Percentiles rank a stretch among this genome's conserved stretches.
phyloP scores from a whole-genome alignment of 495 filamentous ascomycete species.

The Aspergillus funiculosus region DNA sequence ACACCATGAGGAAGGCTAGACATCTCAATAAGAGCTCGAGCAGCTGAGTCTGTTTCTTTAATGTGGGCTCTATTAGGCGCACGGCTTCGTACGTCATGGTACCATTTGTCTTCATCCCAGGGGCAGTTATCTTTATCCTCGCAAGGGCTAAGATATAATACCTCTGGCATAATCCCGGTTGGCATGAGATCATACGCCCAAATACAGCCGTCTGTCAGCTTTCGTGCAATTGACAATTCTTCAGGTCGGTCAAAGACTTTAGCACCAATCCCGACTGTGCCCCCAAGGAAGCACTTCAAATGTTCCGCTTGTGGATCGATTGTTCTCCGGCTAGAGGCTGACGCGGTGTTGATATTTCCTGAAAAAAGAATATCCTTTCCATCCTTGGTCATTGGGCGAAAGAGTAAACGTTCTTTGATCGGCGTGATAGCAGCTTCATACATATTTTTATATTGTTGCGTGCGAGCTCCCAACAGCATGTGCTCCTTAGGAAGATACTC shows the following conservation, averaged over 20 bases:
- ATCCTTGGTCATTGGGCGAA: constrained; percentile 70
- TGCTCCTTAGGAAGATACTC: constrained; percentile 92
- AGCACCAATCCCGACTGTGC: constrained; percentile 55
- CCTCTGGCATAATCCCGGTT: constrained; percentile 58
- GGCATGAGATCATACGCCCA: constrained; percentile 55
- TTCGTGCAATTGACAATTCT: constrained; percentile 50
- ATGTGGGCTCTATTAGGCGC: constrained; percentile 15
- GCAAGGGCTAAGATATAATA: constrained; percentile 50
- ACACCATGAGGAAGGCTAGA: constrained; percentile 54
- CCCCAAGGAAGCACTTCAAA: constrained; percentile 57
- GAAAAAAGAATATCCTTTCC: constrained; percentile 73
- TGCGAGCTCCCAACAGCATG: constrained; percentile 71
- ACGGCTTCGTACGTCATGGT: constrained; percentile 29
- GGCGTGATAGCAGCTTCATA: constrained; percentile 65
- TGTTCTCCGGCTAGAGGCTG: constrained; percentile 15
- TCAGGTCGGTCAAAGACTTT: constrained; percentile 52
- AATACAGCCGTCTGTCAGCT: constrained; percentile 53
- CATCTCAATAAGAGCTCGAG: constrained; percentile 36
- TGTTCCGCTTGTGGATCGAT: constrained; percentile 49
- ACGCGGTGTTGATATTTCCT: constrained; percentile 40
- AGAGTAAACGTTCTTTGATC: constrained; percentile 73
- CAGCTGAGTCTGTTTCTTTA: constrained; percentile 30
- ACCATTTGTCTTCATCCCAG: constrained; percentile 53
- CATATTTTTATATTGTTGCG: constrained; percentile 72
- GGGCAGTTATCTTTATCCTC: constrained; percentile 38